phyloP scores from a whole-genome alignment of 768 basidiomycete species.

The Termitomyces sp. region DNA sequence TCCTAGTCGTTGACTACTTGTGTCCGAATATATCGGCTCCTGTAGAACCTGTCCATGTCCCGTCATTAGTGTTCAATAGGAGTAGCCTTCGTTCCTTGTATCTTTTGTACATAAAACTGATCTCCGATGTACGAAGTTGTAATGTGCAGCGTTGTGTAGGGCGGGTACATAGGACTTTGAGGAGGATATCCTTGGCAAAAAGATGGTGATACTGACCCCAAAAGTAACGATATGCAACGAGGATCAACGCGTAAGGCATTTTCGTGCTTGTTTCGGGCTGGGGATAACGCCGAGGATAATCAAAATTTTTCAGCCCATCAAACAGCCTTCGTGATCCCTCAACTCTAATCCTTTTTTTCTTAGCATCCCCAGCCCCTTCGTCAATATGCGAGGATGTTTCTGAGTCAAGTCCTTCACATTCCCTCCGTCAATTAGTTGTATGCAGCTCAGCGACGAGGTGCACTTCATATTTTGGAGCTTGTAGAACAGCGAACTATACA shows the following conservation, averaged over 20 bases:
- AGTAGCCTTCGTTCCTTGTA: neutral
- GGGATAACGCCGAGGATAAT: neutral
- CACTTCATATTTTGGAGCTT: slow-evolving; percentile 1
- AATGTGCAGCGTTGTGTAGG: neutral
- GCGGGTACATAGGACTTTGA: neutral
- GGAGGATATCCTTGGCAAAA: neutral
- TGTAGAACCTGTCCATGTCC: too few species aligned
- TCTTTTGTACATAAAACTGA: neutral
- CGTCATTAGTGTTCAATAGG: neutral
- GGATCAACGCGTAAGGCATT: neutral
- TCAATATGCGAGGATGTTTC: slow-evolving; percentile 8
- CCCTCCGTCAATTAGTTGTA: slow-evolving; percentile 11
- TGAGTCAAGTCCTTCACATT: slow-evolving; percentile 9
- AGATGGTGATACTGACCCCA: neutral
- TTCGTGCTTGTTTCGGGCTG: neutral
- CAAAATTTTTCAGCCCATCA: slow-evolving; percentile 1
- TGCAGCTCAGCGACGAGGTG: slow-evolving; percentile 2
- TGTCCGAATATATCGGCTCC: too few species aligned
- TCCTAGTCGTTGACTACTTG: too few species aligned
- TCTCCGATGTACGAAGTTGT: neutral
- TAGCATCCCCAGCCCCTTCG: slow-evolving; percentile 3
- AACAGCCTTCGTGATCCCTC: slow-evolving; percentile 11
- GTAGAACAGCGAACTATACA: slow-evolving; percentile 4
- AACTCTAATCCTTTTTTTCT: slow-evolving; percentile 7
- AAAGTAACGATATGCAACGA: neutral